Evolutionary conservation across 2,329 filamentous ascomycete genomes (phyloP).

Genomic region (Ustulina deusta): DNA sequence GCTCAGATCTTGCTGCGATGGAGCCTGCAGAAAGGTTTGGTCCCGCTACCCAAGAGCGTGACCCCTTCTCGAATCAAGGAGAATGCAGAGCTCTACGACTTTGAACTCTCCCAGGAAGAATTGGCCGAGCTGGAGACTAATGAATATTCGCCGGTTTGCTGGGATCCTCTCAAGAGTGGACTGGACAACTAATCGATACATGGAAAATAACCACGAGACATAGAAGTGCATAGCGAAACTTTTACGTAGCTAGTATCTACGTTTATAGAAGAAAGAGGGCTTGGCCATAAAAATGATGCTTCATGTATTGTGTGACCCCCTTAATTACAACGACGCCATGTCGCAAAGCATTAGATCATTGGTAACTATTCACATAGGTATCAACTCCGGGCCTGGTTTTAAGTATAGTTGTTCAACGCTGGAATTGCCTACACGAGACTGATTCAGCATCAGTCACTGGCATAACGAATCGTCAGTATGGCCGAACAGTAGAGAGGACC

Average conservation of each 20-base stretch:
- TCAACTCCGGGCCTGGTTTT: conserved; percentile 45
- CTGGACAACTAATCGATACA: conserved; percentile 54
- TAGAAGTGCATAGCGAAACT: neutral
- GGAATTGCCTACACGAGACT: conserved; percentile 49
- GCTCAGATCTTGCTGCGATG: conserved; percentile 85
- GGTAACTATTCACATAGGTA: conserved; percentile 45
- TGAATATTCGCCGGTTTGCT: conserved; percentile 66
- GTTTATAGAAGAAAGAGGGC: neutral
- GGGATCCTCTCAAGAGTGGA: conserved; percentile 66
- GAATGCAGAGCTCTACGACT: conserved; percentile 69
- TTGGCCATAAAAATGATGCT: neutral
- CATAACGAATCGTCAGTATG: neutral
- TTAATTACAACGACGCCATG: neutral
- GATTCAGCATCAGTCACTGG: neutral
- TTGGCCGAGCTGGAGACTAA: conserved; percentile 62
- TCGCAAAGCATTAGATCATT: conserved; percentile 17
- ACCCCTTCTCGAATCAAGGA: conserved; percentile 73
- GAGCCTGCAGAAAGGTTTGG: conserved; percentile 81
- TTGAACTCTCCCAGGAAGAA: conserved; percentile 66
- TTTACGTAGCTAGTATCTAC: neutral
- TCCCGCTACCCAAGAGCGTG: conserved; percentile 80
- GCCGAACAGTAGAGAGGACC: conserved; percentile 28
- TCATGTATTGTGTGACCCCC: neutral
- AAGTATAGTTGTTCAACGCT: conserved; percentile 55
- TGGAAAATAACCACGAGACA: neutral